Base-by-base conservation (phyloP, 1,284 basidiomycete genomes). In the Mycocalia duriaeana region DNA sequence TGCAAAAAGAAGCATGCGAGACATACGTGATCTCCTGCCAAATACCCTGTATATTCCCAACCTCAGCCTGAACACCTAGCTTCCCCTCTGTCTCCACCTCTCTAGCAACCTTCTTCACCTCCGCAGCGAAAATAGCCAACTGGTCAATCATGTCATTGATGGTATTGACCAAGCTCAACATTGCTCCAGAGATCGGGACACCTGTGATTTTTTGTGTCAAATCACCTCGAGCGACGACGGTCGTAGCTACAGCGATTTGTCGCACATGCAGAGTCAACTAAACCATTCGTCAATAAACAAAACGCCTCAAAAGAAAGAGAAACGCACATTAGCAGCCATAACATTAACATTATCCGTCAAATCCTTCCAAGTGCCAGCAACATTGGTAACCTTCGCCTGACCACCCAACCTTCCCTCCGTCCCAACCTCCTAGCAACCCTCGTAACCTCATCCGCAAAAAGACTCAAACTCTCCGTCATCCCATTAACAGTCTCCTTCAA, bases 11-110 rank as follows among this genome's bases (percentile, higher is more conserved):
- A 36, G 25, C 38, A 11, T 8, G 4, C 3, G 20, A 40, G 23
- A 82, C 91, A 54, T 71, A 95, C 84, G 95, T 99, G 65, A 99
- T 97, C 67, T 97, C 94, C 63, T 94, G 91, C 96, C 95, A 99
- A 45, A 93, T 96, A 45, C 95, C 96, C 62, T 98, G 91, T 25
- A 98, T 91, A 54, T 94, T 92, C 54, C 93, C 93, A 38, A 98
- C 93, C 64, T 98, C 92, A 16, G 96, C 95, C 61, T 97, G 95
- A 0, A 96, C 95, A 60, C 95, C 95, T 11, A 99, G 74, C 69
- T 97, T 97, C 35, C 94, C 94, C 62, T 97, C 92, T 4, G 93
- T 95, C 51, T 94, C 94, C 58, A 97, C 94, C 65, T 97, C 93
- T 25, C 92, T 74, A 3, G 94, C 93, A 43, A 97, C 94, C 61